Percentiles rank a stretch among this genome's conserved stretches.
Conservation (phyloP, 345 rosid species). For the Gossypium raimondii region DNA sequence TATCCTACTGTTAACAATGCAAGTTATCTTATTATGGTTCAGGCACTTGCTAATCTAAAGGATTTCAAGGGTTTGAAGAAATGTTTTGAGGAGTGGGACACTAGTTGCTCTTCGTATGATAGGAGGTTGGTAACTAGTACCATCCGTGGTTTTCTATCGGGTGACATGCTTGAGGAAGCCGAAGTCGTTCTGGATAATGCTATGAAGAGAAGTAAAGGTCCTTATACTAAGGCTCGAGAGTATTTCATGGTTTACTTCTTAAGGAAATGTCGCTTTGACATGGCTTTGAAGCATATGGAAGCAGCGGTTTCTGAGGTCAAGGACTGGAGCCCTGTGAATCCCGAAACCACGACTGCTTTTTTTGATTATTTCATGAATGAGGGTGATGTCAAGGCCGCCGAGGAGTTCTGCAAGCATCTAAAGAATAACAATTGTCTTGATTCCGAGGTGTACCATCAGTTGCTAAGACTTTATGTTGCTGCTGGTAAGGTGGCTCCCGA, state of each 20-base stretch:
- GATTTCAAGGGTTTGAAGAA: constrained; percentile 48
- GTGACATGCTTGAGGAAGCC: constrained; percentile 56
- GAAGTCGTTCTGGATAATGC: constrained; percentile 37
- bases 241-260: constrained; percentile 54
- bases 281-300: constrained; percentile 48
- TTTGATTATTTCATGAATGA: constrained; percentile 38
- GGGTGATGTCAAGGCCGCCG: constrained; percentile 62
- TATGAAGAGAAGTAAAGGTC: constrained; percentile 29
- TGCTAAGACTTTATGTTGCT: constrained; percentile 52
- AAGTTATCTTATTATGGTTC: constrained; percentile 58
- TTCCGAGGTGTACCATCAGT: constrained; percentile 27
- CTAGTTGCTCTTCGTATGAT: constrained; percentile 50
- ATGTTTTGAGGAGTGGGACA: constrained; percentile 66
- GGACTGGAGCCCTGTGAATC: constrained; percentile 42
- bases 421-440: constrained; percentile 34
- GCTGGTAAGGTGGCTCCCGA: constrained; percentile 56
- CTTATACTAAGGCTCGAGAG: constrained; percentile 41
- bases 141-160: constrained; percentile 43
- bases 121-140: constrained; percentile 47
- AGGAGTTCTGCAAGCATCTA: constrained; percentile 43
- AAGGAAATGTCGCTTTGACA: constrained; percentile 32
- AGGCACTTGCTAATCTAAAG: constrained; percentile 50
- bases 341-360: constrained; percentile 36
- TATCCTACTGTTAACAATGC: constrained; percentile 36
- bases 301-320: constrained; percentile 38